Evolutionary conservation across 2,329 filamentous ascomycete species (phyloP).

Genomic region (Alternaria arborescens): DNA sequence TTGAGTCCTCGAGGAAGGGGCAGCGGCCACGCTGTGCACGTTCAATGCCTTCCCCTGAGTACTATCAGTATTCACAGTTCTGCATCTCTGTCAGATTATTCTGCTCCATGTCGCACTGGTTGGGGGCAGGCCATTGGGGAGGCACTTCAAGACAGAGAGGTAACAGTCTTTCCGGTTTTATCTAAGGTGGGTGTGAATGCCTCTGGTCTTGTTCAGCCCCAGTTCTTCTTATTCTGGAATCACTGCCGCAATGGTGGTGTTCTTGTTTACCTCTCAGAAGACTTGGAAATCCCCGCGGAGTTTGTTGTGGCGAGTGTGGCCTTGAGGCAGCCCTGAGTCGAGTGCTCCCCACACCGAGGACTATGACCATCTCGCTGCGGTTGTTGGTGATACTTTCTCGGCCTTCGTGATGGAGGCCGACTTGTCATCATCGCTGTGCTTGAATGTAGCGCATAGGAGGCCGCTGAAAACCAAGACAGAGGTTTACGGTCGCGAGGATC

Average conservation of each 20-base stretch:
- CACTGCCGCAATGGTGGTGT: not conserved
- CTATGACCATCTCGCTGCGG: not conserved
- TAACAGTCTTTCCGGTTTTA: not conserved
- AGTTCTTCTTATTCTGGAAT: not conserved
- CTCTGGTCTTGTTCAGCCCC: not conserved
- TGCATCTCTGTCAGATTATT: not conserved
- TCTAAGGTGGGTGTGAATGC: not conserved
- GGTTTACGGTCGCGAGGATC: not conserved
- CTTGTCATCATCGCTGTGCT: not conserved
- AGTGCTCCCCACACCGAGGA: not conserved
- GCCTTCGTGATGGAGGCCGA: not conserved
- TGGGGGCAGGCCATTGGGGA: not conserved
- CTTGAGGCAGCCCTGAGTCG: not conserved
- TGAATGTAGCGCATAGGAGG: not conserved
- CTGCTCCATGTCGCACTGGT: not conserved
- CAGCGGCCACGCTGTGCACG: not conserved
- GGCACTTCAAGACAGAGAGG: not conserved
- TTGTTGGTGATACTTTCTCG: not conserved
- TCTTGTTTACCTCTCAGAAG: not conserved
- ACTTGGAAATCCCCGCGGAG: not conserved
- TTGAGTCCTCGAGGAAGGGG: constrained; percentile 5
- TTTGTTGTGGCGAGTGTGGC: not conserved
- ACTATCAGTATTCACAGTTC: not conserved
- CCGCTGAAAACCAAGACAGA: not conserved
- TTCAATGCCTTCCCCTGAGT: not conserved